Percentiles rank a stretch among this genome's conserved stretches.
Evolutionary conservation across 2,329 filamentous ascomycete genomes (phyloP).

Genomic region (Apiospora aurea): DNA sequence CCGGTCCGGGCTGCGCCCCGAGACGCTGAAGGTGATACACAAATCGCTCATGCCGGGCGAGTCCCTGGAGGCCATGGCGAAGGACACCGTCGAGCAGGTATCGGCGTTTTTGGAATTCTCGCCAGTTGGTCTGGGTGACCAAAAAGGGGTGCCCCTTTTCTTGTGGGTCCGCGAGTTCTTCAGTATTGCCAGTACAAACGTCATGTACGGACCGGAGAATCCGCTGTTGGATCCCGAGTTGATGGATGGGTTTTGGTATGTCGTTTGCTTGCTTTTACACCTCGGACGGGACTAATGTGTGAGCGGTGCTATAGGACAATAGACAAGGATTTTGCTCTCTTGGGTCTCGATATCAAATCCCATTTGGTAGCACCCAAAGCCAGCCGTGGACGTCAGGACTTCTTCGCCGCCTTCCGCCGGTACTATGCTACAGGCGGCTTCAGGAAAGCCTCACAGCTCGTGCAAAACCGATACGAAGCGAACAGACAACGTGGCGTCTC

Average conservation of each 20-base stretch:
- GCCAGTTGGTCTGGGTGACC: neutral
- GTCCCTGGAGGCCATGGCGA: neutral
- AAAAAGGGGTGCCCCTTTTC: neutral
- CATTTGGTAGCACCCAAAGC: neutral
- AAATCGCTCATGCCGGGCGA: neutral
- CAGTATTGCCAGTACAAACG: neutral
- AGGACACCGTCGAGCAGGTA: no score
- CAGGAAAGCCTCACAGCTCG: neutral
- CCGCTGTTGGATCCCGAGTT: neutral
- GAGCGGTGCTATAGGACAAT: neutral
- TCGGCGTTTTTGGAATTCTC: no score
- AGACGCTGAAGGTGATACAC: neutral
- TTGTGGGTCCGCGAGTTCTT: neutral
- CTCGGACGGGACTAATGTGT: neutral
- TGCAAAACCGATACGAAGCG: neutral
- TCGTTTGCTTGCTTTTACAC: no score
- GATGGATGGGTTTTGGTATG: neutral
- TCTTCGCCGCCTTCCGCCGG: neutral
- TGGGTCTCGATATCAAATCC: neutral
- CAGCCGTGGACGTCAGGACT: neutral
- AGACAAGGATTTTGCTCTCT: neutral
- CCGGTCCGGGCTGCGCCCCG: neutral
- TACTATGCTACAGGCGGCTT: neutral
- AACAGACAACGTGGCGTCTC: neutral
- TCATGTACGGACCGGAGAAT: neutral